Base-by-base conservation (phyloP, 495 filamentous ascomycete species). In the Penicillium herquei region DNA sequence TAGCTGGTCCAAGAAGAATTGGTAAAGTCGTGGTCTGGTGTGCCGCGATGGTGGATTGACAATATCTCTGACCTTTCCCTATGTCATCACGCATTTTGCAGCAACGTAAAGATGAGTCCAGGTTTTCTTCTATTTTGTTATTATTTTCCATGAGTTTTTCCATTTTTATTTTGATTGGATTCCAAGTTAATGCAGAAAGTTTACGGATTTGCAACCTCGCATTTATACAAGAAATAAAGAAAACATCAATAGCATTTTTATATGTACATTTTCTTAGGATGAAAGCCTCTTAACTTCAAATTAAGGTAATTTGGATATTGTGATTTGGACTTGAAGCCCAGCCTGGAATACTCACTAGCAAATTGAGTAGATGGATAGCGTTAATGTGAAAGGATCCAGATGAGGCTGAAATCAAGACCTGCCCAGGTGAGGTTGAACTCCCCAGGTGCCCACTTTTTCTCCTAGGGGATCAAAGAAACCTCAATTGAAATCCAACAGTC, bases 151-250 rank as follows among this genome's bases (percentile, higher is more conserved):
- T 31, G 13, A 46, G 14, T 18, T 46, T 52, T 35, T 37, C 40
- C 56, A 32, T 47, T 57, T 54, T 40, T 39, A 32, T 61, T 42
- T 21, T 51, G 56, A 41, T 54, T 52, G 39, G 56, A 46, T 56
- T 63, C 49, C 21, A 49, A 55, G 49, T 58, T 56, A 61, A 57
- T 67, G 41, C 42, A 48, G 59, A 65, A 63, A 52, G 57, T 52
- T 35, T 39, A 41, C 40, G 33, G 49, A 40, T 39, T 51, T 34
- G 12, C 10, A 11, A 12, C 14, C 1, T 39, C 10, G 37, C 37
- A 12, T 14, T 39, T 11, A 14, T 39, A 39, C 11, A 39, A 39
- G 37, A 39, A 14, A 39, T 39, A 14, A 11, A 39, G 37, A 11
- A 1, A 39, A 26, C 21, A 26, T 26, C 21, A 26, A 26, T 26